phyloP scores from a whole-genome alignment of 179 eudicot genomes.

The Silene noctiflora region DNA sequence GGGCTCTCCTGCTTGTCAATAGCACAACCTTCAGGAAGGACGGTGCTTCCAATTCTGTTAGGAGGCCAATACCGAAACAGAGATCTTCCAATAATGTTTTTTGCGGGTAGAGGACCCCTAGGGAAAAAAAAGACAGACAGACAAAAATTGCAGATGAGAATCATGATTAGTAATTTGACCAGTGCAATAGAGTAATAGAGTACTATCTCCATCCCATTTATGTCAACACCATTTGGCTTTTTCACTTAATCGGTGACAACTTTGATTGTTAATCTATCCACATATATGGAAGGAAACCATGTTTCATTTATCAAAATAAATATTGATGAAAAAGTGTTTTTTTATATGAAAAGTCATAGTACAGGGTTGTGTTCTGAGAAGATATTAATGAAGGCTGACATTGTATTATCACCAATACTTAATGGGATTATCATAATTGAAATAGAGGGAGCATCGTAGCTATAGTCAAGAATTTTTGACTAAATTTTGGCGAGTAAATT shows the following conservation, averaged over 20 bases:
- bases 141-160: not conserved
- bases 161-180: not conserved
- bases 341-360: too few relatives aligned
- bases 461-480: not conserved
- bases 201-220: not conserved
- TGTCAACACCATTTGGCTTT: too few relatives aligned
- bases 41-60: conserved; percentile 69
- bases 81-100: conserved; percentile 87
- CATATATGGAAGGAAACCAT: not conserved
- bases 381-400: not conserved
- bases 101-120: conserved; percentile 93
- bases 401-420: not conserved
- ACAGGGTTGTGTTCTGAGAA: not conserved
- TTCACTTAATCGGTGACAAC: not conserved
- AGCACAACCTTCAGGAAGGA: conserved; percentile 32
- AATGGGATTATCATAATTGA: not conserved
- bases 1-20: conserved; percentile 39
- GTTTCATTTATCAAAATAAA: not conserved
- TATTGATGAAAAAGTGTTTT: too few relatives aligned
- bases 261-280: not conserved
- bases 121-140: not conserved
- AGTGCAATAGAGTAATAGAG: not conserved
- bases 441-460: not conserved
- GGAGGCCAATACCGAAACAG: conserved; percentile 92
- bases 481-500: conserved; percentile 21